Evolutionary conservation across 2,329 filamentous ascomycete species (phyloP).

Genomic region (Fusarium paranaense): DNA sequence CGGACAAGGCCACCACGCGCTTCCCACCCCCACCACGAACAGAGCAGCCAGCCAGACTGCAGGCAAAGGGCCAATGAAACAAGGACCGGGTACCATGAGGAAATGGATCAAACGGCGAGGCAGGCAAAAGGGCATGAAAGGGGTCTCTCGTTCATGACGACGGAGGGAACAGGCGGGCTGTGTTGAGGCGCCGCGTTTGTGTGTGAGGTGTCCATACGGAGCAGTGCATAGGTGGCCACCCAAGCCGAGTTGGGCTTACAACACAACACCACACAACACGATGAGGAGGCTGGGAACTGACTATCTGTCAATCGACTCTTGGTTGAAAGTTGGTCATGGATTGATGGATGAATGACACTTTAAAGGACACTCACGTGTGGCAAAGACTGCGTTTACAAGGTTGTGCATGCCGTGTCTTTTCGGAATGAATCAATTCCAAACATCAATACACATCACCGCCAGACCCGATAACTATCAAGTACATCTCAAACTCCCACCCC

Average conservation of each 20-base stretch:
- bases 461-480: background rate
- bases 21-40: conserved; percentile 28
- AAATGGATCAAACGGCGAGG: conserved; percentile 19
- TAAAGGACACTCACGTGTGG: background rate
- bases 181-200: background rate
- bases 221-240: background rate
- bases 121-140: conserved; percentile 9
- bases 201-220: background rate
- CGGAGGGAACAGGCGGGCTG: conserved; percentile 2
- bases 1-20: conserved; percentile 22
- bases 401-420: background rate
- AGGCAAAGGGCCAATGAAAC: conserved; percentile 36
- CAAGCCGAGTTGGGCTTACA: background rate
- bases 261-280: background rate
- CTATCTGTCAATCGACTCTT: conserved; percentile 5
- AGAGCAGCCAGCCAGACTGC: conserved; percentile 13
- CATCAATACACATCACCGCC: conserved; percentile 4
- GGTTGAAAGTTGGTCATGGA: background rate
- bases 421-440: conserved; percentile 7
- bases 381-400: background rate
- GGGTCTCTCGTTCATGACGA: conserved; percentile 4
- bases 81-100: conserved; percentile 35
- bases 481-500: conserved; percentile 17
- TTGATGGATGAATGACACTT: background rate
- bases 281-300: background rate